Evolutionary conservation across 2,329 filamentous ascomycete species (phyloP), one percentile per base, ranked within the genome.

Genomic region (Paecilomyces formosus): DNA sequence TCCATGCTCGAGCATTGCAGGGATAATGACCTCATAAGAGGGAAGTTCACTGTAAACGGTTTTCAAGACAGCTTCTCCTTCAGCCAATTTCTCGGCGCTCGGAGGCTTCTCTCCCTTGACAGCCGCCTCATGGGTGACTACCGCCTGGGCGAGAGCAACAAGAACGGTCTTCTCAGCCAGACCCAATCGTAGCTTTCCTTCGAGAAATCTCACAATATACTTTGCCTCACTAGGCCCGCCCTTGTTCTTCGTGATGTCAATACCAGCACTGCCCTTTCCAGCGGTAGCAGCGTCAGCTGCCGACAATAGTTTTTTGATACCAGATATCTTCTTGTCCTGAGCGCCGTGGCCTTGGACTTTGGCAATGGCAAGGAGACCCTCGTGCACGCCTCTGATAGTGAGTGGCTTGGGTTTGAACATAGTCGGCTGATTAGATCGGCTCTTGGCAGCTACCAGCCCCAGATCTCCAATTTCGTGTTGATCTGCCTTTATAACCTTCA

Each of bases 381-480:
- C 88, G 68, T 95, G 92, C 1, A 99, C 92, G 28, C 88, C 91
- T 58, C 84, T 85, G 1, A 99, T 83, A 0, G 92, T 97, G 66
- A 99, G 78, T 28, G 92, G 82, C 75, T 96, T 97, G 2, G 92
- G 94, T 74, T 96, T 96, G 81, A 97, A 97, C 92, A 99, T 97
- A 22, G 94, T 97, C 11, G 90, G 90, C 70, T 99, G 94, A 53
- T 92, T 97, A 13, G 89, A 90, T 74, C 93, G 86, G 76, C 92
- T 97, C 79, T 97, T 97, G 54, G 96, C 90, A 51, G 94, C 94
- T 1, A 99, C 93, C 33, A 97, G 80, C 11, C 94, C 94, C 11
- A 99, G 82, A 73, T 99, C 94, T 57, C 94, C 94, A 74, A 97
- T 96, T 67, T 97, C 92, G 68, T 94, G 92, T 70, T 99, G 94